Conservation (phyloP, 192 early-diverging fungal genomes). For the Coemansia sp. region DNA sequence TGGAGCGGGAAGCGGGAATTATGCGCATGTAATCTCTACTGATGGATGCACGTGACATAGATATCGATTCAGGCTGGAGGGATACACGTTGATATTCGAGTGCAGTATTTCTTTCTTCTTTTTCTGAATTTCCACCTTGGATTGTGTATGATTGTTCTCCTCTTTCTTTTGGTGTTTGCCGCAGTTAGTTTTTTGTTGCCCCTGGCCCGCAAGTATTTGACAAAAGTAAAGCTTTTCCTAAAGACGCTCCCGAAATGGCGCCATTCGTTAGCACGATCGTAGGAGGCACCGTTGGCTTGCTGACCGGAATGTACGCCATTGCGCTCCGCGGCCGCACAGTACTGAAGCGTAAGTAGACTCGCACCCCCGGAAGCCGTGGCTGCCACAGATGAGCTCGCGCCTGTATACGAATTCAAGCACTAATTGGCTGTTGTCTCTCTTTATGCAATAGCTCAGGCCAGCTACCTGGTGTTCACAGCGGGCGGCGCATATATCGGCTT, state of each 20-base stretch:
- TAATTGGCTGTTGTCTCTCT: too few relatives aligned
- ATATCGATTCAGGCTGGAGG: too few relatives aligned
- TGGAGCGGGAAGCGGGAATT: too few relatives aligned
- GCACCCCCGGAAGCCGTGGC: too few relatives aligned
- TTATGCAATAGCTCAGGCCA: slow-evolving; percentile 23
- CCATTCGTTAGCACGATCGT: slow-evolving; percentile 31
- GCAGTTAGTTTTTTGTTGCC: not conserved
- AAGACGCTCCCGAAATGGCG: slow-evolving; percentile 9
- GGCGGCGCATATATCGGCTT: slow-evolving; percentile 28
- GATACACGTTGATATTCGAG: too few relatives aligned
- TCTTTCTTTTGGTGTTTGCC: not conserved
- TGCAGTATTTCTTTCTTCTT: too few relatives aligned
- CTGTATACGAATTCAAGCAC: too few relatives aligned
- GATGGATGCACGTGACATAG: too few relatives aligned
- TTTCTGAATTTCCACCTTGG: too few relatives aligned
- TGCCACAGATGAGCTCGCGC: too few relatives aligned
- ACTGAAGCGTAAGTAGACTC: slow-evolving; percentile 28
- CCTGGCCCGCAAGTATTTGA: not conserved
- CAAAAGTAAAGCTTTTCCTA: slow-evolving; percentile 1
- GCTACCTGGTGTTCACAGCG: slow-evolving; percentile 29
- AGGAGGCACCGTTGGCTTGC: slow-evolving; percentile 32
- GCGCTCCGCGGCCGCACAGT: slow-evolving; percentile 36
- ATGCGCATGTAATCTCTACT: too few relatives aligned
- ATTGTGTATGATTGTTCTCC: not conserved
- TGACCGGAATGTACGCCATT: slow-evolving; percentile 45